Evolutionary conservation across 805 yeast species (phyloP), one percentile per base, ranked within the genome.

Genomic region (Yamadazyma olivae): DNA sequence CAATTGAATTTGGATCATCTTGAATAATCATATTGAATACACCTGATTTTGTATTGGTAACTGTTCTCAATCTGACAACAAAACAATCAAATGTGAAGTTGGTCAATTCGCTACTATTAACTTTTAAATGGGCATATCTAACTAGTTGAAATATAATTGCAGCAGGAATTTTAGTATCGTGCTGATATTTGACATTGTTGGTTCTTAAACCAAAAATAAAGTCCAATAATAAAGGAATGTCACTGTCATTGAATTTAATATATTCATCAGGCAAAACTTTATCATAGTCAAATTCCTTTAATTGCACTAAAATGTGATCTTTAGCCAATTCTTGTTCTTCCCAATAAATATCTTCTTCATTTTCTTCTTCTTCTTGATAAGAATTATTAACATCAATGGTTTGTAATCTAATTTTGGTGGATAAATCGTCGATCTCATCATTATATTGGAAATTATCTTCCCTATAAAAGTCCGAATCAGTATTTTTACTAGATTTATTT

Each of bases 91-190:
- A 62, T 27, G 83, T 65, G 27, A 77, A 76, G 41, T 74, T 76
- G 2, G 82, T 80, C 39, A 80, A 59, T 20, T 75, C 73, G 6
- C 61, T 58, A 33, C 80, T 75, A n/a, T 77, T 65, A 23, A 71
- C 73, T 45, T 75, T 74, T 37, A 67, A 67, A 44, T 77, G 80
- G 1, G 88, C 77, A 50, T 79, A 84, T 46, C 91, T 61, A n/a
- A 83, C 55, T 50, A 84, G 72, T 54, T 83, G 91, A 47, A 71
- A 84, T 0, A 82, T 59, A 5, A 83, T 69, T 1, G 85, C 78
- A 0, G 93, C 89, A 0, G 91, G 88, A 17, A 77, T 61, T 21
- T 71, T 65, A 4, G 81, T 59, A 30, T 70, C 69, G 40, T 72
- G 75, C 38, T 71, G 77, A 29, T 38, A 49, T 5, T 55, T 38